Evolutionary conservation across 345 rosid genomes (phyloP), one percentile per base, ranked within the genome.

Genomic region (Laguncularia racemosa): DNA sequence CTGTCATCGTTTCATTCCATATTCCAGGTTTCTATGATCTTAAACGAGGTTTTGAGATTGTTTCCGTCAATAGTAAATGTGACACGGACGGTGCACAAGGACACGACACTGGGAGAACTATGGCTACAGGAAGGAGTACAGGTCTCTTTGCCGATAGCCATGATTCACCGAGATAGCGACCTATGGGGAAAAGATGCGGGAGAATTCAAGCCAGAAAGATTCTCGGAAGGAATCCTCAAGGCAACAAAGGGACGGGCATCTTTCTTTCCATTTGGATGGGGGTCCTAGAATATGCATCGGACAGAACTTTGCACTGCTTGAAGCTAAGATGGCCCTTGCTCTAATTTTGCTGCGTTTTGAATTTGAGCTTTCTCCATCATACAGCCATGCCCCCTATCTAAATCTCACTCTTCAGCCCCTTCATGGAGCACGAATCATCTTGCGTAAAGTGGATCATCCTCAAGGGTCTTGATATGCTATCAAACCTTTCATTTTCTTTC

Each of bases 171-270:
- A 3, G 85, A 83, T 67, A 68, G 66, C 11, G 71, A 63, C 14
- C 64, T 81, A 13, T 86, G 89, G 95, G 95, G 95, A 0, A 71
- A 72, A 8, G 85, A 83, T 62, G 90, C 84, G 17, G 62, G 65
- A 16, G 90, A 81, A 17, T 86, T 84, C 80, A 84, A 84, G 2
- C 95, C 95, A 0, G 76, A 77, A 57, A 62, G 95, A 53, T 86
- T 86, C 64, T 53, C 67, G 0, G 80, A 84, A 1, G 90, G 95
- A 14, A 63, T 86, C 57, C 76, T 80, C 20, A 76, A 78, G 62
- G 95, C 85, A 15, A 77, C 84, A 0, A 81, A 84, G 77, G 78
- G 80, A 21, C 85, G 71, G 13, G 67, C 65, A 16, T 78, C 75
- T 1, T 84, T 77, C 50, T 74, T 81, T 12, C 90, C 95, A 12